Evolutionary conservation across 805 yeast species (phyloP).

Genomic region (Wickerhamomyces alni): DNA sequence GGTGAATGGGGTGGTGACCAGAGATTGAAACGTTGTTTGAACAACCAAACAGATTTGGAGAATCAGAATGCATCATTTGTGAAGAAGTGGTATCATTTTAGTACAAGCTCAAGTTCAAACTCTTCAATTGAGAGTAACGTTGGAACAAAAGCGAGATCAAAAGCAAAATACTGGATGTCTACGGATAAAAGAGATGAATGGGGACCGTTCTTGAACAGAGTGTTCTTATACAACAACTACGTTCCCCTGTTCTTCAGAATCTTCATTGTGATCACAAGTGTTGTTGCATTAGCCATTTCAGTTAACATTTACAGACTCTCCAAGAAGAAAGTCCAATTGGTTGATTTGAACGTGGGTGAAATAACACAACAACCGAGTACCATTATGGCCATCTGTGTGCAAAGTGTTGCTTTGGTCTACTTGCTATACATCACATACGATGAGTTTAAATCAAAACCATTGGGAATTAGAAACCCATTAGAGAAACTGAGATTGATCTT

Average conservation of each 20-base stretch:
- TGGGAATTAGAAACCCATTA: slow-evolving; percentile 81
- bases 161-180: slow-evolving; percentile 67
- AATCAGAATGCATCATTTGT: slow-evolving; percentile 1
- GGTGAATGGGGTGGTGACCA: slow-evolving; percentile 70
- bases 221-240: slow-evolving; percentile 70
- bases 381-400: slow-evolving; percentile 86
- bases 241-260: slow-evolving; percentile 73
- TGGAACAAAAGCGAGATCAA: slow-evolving; percentile 38
- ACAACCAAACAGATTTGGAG: slow-evolving; percentile 23
- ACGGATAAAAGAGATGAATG: slow-evolving; percentile 55
- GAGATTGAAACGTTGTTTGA: slow-evolving; percentile 48
- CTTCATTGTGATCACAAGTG: slow-evolving; percentile 50
- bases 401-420: slow-evolving; percentile 71
- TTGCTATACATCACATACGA: slow-evolving; percentile 80
- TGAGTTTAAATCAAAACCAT: slow-evolving; percentile 87
- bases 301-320: slow-evolving; percentile 44
- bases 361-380: slow-evolving; percentile 81
- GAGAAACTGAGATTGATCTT: slow-evolving; percentile 77
- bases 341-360: slow-evolving; percentile 13
- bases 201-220: slow-evolving; percentile 52
- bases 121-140: slow-evolving; percentile 20
- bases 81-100: slow-evolving; percentile 6
- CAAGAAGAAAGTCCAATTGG: slow-evolving; percentile 15
- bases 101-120: slow-evolving; percentile 3
- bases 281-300: slow-evolving; percentile 70